Conservation (phyloP, 2,329 filamentous ascomycete genomes). For the Arachnopeziza araneosa region DNA sequence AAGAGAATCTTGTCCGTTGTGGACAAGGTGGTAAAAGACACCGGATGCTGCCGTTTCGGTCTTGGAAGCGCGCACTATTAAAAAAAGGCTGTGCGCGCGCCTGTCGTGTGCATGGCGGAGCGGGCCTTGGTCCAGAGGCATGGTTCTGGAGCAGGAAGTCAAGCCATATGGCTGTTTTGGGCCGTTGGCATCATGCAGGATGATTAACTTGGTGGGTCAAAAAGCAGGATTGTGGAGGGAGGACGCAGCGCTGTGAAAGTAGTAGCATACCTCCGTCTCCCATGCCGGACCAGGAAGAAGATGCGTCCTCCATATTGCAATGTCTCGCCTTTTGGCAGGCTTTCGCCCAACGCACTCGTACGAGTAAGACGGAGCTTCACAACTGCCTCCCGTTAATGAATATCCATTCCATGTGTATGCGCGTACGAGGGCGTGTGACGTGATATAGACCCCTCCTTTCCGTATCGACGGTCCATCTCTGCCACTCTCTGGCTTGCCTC, state of each 20-base stretch:
- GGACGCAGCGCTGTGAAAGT: not conserved
- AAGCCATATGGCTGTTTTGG: not conserved
- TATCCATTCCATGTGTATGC: not conserved
- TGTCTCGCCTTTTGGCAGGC: not conserved
- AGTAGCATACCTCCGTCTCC: not conserved
- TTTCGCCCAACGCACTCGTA: not conserved
- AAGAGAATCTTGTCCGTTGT: not conserved
- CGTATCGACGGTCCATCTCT: not conserved
- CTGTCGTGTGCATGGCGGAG: constrained; percentile 1
- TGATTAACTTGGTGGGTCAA: not conserved
- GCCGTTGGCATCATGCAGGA: constrained; percentile 4
- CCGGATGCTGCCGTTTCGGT: not conserved
- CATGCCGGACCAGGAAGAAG: constrained; percentile 7
- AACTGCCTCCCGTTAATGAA: not conserved
- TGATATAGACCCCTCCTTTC: not conserved
- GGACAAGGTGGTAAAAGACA: not conserved
- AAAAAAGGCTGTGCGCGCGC: not conserved
- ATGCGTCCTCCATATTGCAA: not conserved
- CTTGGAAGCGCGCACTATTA: constrained; percentile 3
- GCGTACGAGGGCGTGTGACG: not conserved
- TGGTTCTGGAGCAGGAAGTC: constrained; percentile 3
- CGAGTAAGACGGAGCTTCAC: not conserved
- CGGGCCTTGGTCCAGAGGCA: constrained; percentile 8
- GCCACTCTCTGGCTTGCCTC: not conserved
- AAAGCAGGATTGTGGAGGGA: not conserved